These are phyloP conservation scores for Penicillium bialowiezense DNA, from an alignment of 495 filamentous ascomycete species.

Conservation along the genomic window DNA sequence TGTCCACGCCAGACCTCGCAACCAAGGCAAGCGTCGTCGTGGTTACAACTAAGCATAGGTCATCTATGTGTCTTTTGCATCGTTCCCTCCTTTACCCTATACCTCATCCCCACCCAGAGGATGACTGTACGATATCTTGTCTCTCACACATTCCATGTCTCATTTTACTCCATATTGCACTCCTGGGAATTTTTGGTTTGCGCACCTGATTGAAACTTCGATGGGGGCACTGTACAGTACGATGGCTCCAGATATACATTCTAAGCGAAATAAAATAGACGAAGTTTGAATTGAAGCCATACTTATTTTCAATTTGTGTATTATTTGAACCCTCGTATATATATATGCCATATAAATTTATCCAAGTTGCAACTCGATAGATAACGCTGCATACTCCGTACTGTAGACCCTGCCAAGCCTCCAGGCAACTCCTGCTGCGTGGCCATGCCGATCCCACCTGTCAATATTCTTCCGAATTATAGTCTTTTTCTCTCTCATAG, in stretches of 20 bases:
- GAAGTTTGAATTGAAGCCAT: background rate
- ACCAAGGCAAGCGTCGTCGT: conserved; percentile 67
- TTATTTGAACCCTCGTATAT: no score
- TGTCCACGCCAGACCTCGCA: conserved; percentile 68
- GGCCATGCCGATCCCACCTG: conserved; percentile 11
- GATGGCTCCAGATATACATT: conserved; percentile 17
- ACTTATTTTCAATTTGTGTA: no score
- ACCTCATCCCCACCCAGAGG: conserved; percentile 15
- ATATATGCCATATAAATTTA: no score
- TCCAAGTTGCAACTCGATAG: no score
- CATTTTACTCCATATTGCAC: conserved; percentile 6
- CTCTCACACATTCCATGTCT: conserved; percentile 11
- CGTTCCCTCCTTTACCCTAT: conserved; percentile 14
- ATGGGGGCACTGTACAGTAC: conserved; percentile 22
- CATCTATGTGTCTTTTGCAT: conserved; percentile 10
- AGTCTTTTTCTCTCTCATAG: no score
- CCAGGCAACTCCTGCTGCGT: conserved; percentile 24
- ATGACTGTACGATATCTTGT: conserved; percentile 27
- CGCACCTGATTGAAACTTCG: conserved; percentile 13
- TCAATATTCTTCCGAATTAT: background rate
- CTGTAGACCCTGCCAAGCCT: conserved; percentile 15
- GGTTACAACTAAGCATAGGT: conserved; percentile 38
- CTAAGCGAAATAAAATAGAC: conserved; percentile 8
- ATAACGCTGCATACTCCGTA: no score
- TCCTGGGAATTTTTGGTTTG: conserved; percentile 13